These are phyloP conservation scores for Lichtheimia corymbifera DNA, from an alignment of 371 early-diverging fungal species.

Conservation along the genomic window DNA sequence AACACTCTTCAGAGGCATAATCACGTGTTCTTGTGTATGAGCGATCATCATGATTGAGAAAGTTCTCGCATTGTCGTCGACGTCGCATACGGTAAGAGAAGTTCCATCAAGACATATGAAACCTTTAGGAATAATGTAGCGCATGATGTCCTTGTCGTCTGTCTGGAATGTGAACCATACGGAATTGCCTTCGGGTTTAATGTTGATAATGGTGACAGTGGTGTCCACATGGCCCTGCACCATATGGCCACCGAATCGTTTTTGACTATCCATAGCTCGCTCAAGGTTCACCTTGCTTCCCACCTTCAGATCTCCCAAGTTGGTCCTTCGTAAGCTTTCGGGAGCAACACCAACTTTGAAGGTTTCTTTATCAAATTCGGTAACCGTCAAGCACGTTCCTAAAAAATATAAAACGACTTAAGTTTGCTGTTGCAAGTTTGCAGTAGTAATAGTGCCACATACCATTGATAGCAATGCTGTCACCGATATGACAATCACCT, in stretches of 20 bases:
- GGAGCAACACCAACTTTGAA: conserved; percentile 94
- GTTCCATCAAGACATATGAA: conserved; percentile 94
- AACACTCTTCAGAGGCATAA: conserved; percentile 73
- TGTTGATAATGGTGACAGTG: conserved; percentile 71
- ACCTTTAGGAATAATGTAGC: conserved; percentile 92
- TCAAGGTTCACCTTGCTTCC: conserved; percentile 91
- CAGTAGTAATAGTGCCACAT: conserved; percentile 8
- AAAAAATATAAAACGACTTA: not conserved
- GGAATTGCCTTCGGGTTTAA: conserved; percentile 89
- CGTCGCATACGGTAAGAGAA: conserved; percentile 90
- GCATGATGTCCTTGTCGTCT: conserved; percentile 63
- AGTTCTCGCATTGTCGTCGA: conserved; percentile 70
- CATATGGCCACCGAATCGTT: conserved; percentile 95
- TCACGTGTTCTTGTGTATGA: conserved; percentile 85
- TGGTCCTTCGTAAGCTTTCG: conserved; percentile 90
- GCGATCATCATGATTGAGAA: conserved; percentile 96
- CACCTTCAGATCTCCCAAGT: conserved; percentile 77
- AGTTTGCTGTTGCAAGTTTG: too few species aligned
- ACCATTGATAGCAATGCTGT: conserved; percentile 95
- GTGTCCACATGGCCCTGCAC: conserved; percentile 97
- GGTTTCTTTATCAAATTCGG: conserved; percentile 76
- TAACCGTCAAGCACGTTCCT: conserved; percentile 96
- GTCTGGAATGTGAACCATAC: conserved; percentile 80
- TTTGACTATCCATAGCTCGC: conserved; percentile 84
- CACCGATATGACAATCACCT: conserved; percentile 88